Base-by-base conservation (phyloP, 2,329 filamentous ascomycete genomes). In the Botrytis fragariae region DNA sequence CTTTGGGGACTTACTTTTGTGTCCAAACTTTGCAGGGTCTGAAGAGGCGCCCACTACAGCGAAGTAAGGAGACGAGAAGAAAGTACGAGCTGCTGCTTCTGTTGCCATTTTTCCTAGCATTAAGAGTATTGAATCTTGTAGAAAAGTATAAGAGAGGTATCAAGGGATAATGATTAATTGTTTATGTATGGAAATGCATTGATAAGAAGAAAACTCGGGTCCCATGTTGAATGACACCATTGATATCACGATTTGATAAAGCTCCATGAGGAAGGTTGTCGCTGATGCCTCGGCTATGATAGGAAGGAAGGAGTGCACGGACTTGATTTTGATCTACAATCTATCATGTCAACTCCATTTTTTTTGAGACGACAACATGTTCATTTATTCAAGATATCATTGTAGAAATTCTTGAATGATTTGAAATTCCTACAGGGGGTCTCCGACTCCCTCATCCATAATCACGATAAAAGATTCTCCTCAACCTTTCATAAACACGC, bases 31-130 rank as follows among this genome's bases (percentile, higher is more conserved):
- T 81, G 86, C 85, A 59, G 92, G 86, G 83, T 97, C 94, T 70
- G 92, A 93, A 81, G 92, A 95, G 54, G 95, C 95, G 79, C 95
- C 95, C 32, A 95, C 94, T 42, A 98, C 95, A 74, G 95, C 95
- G 82, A 95, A 97, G 77, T 88, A 86, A 39, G 91, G 89, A 12
- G 91, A 92, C 5, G 89, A 87, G 85, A 98, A 97, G 87, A 98
- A 98, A 20, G 87, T 86, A 76, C 89, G 90, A 63, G 94, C 90
- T 63, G 92, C 88, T 64, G 89, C 86, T 81, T 94, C 91, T 84
- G 92, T 93, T 35, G 87, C 83, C 87, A 89, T 90, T 57, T 80
- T 84, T 51, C 42, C 35, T 37, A 54, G 25, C 71, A 61, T 72
- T 2, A 35, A 54, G 45, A 29, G 14, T 10, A 39, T 37, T 45